Conservation (phyloP, 2,329 filamentous ascomycete genomes). For the Escovopsis weberi region DNA sequence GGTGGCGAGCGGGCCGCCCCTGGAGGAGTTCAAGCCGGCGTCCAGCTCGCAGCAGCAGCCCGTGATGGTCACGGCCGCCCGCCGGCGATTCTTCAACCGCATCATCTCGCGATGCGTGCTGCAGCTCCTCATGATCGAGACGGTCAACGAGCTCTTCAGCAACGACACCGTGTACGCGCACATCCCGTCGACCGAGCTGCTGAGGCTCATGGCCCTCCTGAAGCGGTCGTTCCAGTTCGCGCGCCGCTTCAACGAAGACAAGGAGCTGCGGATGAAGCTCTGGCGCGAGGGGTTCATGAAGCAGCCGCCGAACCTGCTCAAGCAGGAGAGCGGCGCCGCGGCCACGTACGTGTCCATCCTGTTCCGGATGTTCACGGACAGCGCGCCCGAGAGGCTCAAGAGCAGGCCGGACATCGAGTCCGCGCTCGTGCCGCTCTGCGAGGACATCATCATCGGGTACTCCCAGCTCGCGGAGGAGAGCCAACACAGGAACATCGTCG, state of each 20-base stretch:
- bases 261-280: slow-evolving; percentile 82
- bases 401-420: slow-evolving; percentile 74
- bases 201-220: slow-evolving; percentile 83
- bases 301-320: slow-evolving; percentile 91
- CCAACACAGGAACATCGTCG: slow-evolving; percentile 91
- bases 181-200: slow-evolving; percentile 78
- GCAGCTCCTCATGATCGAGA: slow-evolving; percentile 98
- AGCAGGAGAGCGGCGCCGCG: slow-evolving; percentile 87
- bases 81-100: slow-evolving; percentile 92
- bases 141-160: slow-evolving; percentile 94
- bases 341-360: slow-evolving; percentile 93
- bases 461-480: slow-evolving; percentile 83
- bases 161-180: slow-evolving; percentile 90
- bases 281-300: slow-evolving; percentile 99
- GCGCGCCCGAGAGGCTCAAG: slow-evolving; percentile 64
- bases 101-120: slow-evolving; percentile 98
- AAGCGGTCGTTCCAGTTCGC: slow-evolving; percentile 97
- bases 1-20: slow-evolving; percentile 24
- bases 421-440: slow-evolving; percentile 85
- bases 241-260: slow-evolving; percentile 94
- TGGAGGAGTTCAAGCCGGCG: slow-evolving; percentile 81
- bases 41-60: slow-evolving; percentile 71
- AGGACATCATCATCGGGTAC: slow-evolving; percentile 82
- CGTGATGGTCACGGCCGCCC: slow-evolving; percentile 80
- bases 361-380: slow-evolving; percentile 93